These are phyloP conservation scores for Carex scoparia DNA, from an alignment of 176 grass and related monocot genomes.

Conservation along the genomic window DNA sequence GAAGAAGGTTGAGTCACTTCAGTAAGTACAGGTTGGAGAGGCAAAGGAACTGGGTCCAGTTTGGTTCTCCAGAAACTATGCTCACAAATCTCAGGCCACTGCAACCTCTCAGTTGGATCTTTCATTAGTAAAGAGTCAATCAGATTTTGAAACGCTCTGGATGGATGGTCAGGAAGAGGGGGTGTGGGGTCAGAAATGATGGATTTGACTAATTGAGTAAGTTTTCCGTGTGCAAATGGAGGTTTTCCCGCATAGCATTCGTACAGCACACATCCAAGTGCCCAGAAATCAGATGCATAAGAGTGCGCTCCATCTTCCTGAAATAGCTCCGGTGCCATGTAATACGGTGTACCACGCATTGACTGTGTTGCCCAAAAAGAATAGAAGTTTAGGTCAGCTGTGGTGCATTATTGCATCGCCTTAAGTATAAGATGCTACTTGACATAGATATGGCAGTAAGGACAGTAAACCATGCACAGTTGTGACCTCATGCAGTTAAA, in stretches of 20 bases:
- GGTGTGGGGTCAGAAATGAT: slow-evolving; percentile 79
- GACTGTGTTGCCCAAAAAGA: slow-evolving; percentile 58
- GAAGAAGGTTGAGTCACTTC: slow-evolving; percentile 54
- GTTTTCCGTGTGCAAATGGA: slow-evolving; percentile 63
- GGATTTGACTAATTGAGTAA: slow-evolving; percentile 90
- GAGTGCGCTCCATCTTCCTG: slow-evolving; percentile 80
- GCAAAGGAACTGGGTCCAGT: slow-evolving; percentile 44
- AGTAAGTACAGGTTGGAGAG: slow-evolving; percentile 69
- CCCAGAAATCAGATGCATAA: slow-evolving; percentile 99
- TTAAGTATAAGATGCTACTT: neutral
- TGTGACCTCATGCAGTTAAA: neutral
- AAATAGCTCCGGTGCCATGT: slow-evolving; percentile 99
- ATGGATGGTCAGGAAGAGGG: slow-evolving; percentile 67
- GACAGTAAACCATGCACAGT: neutral
- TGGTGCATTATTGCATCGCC: neutral
- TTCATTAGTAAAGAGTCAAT: slow-evolving; percentile 77
- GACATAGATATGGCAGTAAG: neutral
- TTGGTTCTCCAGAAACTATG: slow-evolving; percentile 87
- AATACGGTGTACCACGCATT: slow-evolving; percentile 86
- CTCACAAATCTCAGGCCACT: slow-evolving; percentile 87
- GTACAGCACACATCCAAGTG: slow-evolving; percentile 87
- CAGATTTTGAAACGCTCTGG: slow-evolving; percentile 81
- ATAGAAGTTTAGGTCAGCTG: slow-evolving; percentile 23
- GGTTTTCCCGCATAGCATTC: slow-evolving; percentile 91
- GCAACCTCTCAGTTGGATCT: slow-evolving; percentile 93